Percentiles rank a stretch among this genome's conserved stretches.
phyloP scores from a whole-genome alignment of 2,329 filamentous ascomycete species.

The Colletotrichum sp. region DNA sequence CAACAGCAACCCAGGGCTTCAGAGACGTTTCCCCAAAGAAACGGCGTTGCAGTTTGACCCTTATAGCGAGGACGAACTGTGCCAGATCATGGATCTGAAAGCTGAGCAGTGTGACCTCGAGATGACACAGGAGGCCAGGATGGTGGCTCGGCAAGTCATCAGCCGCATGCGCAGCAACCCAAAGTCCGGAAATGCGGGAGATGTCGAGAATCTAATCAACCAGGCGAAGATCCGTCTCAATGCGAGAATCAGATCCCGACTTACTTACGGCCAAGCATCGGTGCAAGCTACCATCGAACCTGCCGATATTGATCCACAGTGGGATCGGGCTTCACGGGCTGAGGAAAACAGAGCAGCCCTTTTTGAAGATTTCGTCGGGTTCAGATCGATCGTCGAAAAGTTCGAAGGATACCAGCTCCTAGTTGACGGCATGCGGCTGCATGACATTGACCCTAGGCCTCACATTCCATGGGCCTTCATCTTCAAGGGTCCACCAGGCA shows the following conservation, averaged over 20 bases:
- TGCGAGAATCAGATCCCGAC: not conserved
- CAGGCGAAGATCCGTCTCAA: not conserved
- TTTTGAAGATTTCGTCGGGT: constrained; percentile 64
- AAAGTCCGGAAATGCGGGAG: constrained; percentile 68
- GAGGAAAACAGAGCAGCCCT: constrained; percentile 34
- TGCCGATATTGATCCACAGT: constrained; percentile 38
- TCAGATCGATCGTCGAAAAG: constrained; percentile 55
- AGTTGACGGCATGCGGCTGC: constrained; percentile 53
- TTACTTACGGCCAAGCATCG: not conserved
- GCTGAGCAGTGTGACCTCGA: constrained; percentile 51
- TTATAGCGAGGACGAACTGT: constrained; percentile 56
- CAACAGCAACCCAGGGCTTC: constrained; percentile 64
- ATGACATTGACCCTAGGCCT: constrained; percentile 57
- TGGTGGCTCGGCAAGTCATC: constrained; percentile 54
- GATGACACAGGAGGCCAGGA: constrained; percentile 49
- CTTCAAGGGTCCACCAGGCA: constrained; percentile 63
- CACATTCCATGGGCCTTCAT: constrained; percentile 61
- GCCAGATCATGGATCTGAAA: constrained; percentile 59
- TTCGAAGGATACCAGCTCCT: constrained; percentile 60
- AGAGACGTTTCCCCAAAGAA: constrained; percentile 59
- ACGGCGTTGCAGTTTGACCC: constrained; percentile 65
- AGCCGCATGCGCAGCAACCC: constrained; percentile 55
- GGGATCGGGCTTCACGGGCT: constrained; percentile 43
- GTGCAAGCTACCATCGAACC: constrained; percentile 30
- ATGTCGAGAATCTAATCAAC: constrained; percentile 62